Conservation (phyloP, 1,284 basidiomycete genomes). For the Marasmius fiardii region DNA sequence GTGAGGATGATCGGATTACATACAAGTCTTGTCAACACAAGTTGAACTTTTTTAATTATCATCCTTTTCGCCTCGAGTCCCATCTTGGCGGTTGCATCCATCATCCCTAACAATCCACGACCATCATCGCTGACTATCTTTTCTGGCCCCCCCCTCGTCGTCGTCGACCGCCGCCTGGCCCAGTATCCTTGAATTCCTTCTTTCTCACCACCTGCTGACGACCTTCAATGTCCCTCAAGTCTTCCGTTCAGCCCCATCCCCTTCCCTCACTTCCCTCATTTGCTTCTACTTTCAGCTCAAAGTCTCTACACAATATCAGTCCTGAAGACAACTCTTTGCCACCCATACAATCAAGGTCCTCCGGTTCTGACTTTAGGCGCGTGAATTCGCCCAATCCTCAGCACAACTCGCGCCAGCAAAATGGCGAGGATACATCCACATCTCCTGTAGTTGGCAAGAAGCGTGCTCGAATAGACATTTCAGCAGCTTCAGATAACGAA, state of each 20-base stretch:
- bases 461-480: slow-evolving; percentile 39
- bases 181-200: too few relatives aligned
- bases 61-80: slow-evolving; percentile 13
- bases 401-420: slow-evolving; percentile 26
- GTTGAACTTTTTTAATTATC: slow-evolving; percentile 18
- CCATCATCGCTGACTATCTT: slow-evolving; percentile 16
- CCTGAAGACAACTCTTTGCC: slow-evolving; percentile 50
- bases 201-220: slow-evolving; percentile 1
- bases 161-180: slow-evolving; percentile 2
- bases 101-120: slow-evolving; percentile 10
- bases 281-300: slow-evolving; percentile 62
- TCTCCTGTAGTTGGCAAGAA: slow-evolving; percentile 34
- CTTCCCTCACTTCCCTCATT: slow-evolving; percentile 72
- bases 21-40: slow-evolving; percentile 7
- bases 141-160: slow-evolving; percentile 9
- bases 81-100: slow-evolving; percentile 18
- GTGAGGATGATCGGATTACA: slow-evolving; percentile 14
- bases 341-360: slow-evolving; percentile 50
- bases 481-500: slow-evolving; percentile 31
- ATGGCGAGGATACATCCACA: slow-evolving; percentile 23
- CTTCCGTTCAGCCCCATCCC: slow-evolving; percentile 37
- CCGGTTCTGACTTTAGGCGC: slow-evolving; percentile 26
- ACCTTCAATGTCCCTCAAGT: slow-evolving; percentile 19
- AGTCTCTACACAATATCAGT: slow-evolving; percentile 46
- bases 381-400: slow-evolving; percentile 30